phyloP scores from a whole-genome alignment of 306 rosid genomes.

The Luffa aegyptiaca region DNA sequence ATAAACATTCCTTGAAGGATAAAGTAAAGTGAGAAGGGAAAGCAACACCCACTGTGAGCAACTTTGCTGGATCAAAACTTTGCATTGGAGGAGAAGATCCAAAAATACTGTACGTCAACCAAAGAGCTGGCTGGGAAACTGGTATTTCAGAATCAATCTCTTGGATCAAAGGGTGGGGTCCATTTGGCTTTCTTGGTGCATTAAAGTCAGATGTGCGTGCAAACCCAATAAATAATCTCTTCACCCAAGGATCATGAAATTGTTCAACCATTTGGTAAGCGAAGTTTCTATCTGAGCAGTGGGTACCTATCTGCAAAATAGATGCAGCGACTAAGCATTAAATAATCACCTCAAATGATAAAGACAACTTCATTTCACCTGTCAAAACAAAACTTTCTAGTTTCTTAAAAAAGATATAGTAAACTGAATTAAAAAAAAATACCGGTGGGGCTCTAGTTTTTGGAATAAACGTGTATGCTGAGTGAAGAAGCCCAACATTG shows the following conservation, averaged over 20 bases:
- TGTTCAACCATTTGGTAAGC: constrained; percentile 71
- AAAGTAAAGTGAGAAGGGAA: constrained; percentile 1
- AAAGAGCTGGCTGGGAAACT: constrained; percentile 77
- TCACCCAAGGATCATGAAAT: constrained; percentile 80
- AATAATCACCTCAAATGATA: constrained; percentile 3
- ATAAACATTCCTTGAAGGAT: constrained; percentile 4
- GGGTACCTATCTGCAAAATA: constrained; percentile 51
- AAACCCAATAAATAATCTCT: constrained; percentile 83
- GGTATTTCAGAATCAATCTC: constrained; percentile 77
- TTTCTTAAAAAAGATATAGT: neutral
- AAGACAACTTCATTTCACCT: neutral
- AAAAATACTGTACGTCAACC: constrained; percentile 71
- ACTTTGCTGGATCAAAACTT: constrained; percentile 95
- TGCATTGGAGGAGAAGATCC: constrained; percentile 91
- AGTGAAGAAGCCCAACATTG: constrained; percentile 71
- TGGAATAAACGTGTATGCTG: constrained; percentile 82
- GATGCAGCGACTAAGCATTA: constrained; percentile 13
- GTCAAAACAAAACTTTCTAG: neutral
- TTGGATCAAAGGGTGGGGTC: constrained; percentile 69
- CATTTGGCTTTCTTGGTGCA: constrained; percentile 79
- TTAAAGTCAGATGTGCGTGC: constrained; percentile 83
- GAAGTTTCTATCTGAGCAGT: constrained; percentile 79
- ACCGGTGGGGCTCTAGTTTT: constrained; percentile 90
- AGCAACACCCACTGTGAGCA: constrained; percentile 69
- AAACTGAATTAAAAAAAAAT: constrained; percentile 23